These are phyloP conservation scores for Lodderomyces pseudojiufengensis DNA, from an alignment of 1,139 yeast genomes.

Conservation along the genomic window DNA sequence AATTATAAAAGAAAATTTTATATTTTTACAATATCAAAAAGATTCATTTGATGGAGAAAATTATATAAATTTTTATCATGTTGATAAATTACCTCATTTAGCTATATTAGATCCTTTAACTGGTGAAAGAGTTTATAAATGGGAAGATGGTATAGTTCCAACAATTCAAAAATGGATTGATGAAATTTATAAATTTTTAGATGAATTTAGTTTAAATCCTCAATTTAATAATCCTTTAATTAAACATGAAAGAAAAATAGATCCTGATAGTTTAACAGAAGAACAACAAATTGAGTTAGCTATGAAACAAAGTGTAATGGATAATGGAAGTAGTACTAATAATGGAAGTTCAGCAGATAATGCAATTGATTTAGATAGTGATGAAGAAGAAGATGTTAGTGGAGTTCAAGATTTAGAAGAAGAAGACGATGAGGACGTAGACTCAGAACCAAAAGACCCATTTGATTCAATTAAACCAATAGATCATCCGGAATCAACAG, in stretches of 20 bases:
- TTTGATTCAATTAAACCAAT: constrained; percentile 47
- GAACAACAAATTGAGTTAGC: constrained; percentile 85
- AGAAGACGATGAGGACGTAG: background rate
- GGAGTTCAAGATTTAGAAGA: background rate
- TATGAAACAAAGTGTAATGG: constrained; percentile 57
- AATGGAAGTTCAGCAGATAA: constrained; percentile 20
- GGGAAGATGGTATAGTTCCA: constrained; percentile 65
- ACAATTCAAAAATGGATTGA: constrained; percentile 53
- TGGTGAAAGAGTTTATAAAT: constrained; percentile 77
- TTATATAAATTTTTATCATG: constrained; percentile 69
- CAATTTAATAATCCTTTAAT: constrained; percentile 67
- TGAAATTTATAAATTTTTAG: constrained; percentile 57
- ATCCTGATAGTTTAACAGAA: constrained; percentile 65
- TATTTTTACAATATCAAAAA: constrained; percentile 76
- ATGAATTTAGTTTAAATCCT: constrained; percentile 63
- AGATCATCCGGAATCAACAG: constrained; percentile 55
- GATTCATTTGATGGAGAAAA: constrained; percentile 72
- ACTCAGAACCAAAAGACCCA: constrained; percentile 16
- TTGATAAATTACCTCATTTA: constrained; percentile 73
- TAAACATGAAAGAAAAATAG: constrained; percentile 48
- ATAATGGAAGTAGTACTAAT: constrained; percentile 10
- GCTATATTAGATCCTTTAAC: constrained; percentile 93
- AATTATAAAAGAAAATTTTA: constrained; percentile 61
- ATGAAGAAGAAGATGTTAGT: constrained; percentile 15
- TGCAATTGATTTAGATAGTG: constrained; percentile 26